A percentile compares a stretch with the other conserved stretches of the same genome.
phyloP scores from a whole-genome alignment of 2,329 filamentous ascomycete genomes.

The Monosporascus sp. region DNA sequence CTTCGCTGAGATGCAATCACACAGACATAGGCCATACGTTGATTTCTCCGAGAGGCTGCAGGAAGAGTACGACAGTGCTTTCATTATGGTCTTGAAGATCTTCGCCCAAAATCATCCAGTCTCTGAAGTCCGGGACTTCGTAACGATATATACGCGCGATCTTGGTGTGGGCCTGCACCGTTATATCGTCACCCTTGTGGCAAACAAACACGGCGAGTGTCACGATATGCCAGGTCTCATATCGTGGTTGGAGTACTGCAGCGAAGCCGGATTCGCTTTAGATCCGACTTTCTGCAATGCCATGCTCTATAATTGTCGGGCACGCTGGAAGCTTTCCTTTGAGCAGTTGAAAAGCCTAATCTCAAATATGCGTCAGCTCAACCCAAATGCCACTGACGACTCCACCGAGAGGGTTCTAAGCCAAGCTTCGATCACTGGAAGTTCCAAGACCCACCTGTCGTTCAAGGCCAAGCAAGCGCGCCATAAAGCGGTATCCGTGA shows the following conservation, averaged over 20 bases:
- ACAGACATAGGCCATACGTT: not conserved
- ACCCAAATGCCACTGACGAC: constrained; percentile 28
- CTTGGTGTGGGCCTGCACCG: constrained; percentile 31
- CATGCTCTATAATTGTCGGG: constrained; percentile 32
- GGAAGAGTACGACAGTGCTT: constrained; percentile 25
- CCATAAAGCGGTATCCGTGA: constrained; percentile 10
- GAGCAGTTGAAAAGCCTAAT: constrained; percentile 30
- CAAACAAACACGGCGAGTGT: constrained; percentile 36
- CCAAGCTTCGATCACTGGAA: constrained; percentile 19
- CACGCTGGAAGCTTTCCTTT: constrained; percentile 33
- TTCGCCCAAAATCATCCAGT: constrained; percentile 34
- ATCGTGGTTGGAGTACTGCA: constrained; percentile 37
- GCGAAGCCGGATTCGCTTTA: constrained; percentile 28
- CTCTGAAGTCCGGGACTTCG: constrained; percentile 34
- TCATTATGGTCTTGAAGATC: constrained; percentile 34
- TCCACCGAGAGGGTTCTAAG: constrained; percentile 36
- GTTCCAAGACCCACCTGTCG: constrained; percentile 4
- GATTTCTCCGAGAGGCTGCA: not conserved
- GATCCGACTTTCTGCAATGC: constrained; percentile 34
- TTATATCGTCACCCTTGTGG: constrained; percentile 36
- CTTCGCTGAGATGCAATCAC: constrained; percentile 24
- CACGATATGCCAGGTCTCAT: constrained; percentile 34
- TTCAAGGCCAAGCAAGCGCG: not conserved
- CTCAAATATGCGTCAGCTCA: constrained; percentile 27
- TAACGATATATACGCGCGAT: constrained; percentile 30